Evolutionary conservation across 2,329 filamentous ascomycete genomes (phyloP).

Genomic region (Didymella sp.): DNA sequence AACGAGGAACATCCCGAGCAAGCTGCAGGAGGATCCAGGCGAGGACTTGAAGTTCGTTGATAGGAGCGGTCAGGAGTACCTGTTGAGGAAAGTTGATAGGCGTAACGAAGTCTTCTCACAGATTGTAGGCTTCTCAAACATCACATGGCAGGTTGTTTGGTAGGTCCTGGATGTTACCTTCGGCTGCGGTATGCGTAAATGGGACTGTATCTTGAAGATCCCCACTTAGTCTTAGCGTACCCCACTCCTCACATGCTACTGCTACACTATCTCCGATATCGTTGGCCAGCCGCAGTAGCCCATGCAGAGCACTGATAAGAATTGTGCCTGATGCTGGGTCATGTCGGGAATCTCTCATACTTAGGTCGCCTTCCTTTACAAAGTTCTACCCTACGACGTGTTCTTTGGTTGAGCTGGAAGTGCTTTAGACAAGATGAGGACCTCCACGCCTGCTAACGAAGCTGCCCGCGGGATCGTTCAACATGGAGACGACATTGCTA

Average conservation of each 20-base stretch:
- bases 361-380: too few species aligned
- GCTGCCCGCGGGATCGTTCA: background rate
- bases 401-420: background rate
- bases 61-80: conserved; percentile 17
- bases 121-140: conserved; percentile 40
- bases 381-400: too few species aligned
- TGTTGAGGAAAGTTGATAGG: conserved; percentile 31
- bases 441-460: background rate
- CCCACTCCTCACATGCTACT: conserved; percentile 4
- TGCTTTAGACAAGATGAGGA: conserved; percentile 1
- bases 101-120: conserved; percentile 43
- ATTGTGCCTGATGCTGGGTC: conserved; percentile 13
- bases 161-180: conserved; percentile 13
- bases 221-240: conserved; percentile 9
- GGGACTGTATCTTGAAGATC: background rate
- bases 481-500: conserved; percentile 23
- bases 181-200: conserved; percentile 2
- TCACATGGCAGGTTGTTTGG: conserved; percentile 43
- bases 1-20: conserved; percentile 26
- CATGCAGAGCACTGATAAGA: conserved; percentile 20
- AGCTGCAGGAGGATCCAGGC: conserved; percentile 25
- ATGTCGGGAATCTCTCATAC: too few species aligned
- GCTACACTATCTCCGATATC: conserved; percentile 20
- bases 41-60: conserved; percentile 32
- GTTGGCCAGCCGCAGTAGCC: conserved; percentile 1